Evolutionary conservation across 768 basidiomycete species (phyloP).

Genomic region (Porpolomopsis calyptriformis): DNA sequence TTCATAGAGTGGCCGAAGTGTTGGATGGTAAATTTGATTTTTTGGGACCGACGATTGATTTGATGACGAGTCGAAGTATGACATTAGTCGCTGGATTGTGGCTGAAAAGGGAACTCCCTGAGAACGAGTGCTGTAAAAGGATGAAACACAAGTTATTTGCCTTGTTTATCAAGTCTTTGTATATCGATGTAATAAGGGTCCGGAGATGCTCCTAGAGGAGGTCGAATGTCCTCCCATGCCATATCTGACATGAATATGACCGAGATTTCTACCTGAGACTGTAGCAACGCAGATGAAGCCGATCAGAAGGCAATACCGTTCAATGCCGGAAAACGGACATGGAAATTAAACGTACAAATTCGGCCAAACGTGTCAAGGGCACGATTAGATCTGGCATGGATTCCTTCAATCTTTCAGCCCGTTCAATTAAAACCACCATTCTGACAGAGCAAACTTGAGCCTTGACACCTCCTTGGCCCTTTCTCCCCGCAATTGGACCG

Average conservation of each 20-base stretch:
- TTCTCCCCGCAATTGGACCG: conserved; percentile 13
- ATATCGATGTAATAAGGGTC: conserved; percentile 64
- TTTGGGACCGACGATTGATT: conserved; percentile 7
- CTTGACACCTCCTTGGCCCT: conserved; percentile 22
- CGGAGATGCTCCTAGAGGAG: conserved; percentile 54
- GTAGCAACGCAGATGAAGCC: conserved; percentile 3
- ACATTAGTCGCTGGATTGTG: background rate
- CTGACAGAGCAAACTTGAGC: conserved; percentile 16
- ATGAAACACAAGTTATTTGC: conserved; percentile 28
- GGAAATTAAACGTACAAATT: conserved; percentile 38
- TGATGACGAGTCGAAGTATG: background rate
- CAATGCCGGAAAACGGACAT: background rate
- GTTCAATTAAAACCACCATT: conserved; percentile 55
- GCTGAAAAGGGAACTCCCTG: conserved; percentile 3
- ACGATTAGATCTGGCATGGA: conserved; percentile 54
- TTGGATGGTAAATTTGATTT: conserved; percentile 38
- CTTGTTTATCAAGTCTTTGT: conserved; percentile 42
- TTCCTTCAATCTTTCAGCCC: conserved; percentile 57
- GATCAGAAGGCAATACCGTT: conserved; percentile 11
- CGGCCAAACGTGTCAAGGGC: conserved; percentile 59
- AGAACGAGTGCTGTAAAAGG: conserved; percentile 21
- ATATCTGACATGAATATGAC: conserved; percentile 55
- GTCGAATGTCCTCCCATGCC: conserved; percentile 65
- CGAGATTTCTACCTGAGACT: conserved; percentile 51
- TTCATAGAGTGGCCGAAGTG: conserved; percentile 47